Base-by-base conservation (phyloP, 225 moss, liverwort and hornwort species). In the Bryoerythrophyllum caledonicum region DNA sequence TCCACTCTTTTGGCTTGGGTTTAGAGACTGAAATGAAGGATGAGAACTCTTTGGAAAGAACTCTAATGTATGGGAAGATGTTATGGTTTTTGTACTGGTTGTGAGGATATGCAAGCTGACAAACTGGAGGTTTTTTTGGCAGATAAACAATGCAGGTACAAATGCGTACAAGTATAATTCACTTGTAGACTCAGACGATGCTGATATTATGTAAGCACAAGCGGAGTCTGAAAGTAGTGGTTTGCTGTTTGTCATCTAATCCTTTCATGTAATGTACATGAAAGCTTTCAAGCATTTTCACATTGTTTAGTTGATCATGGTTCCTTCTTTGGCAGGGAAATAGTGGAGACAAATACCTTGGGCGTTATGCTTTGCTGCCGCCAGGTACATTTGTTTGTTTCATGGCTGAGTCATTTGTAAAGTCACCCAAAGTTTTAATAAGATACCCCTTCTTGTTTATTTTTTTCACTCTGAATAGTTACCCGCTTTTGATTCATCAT, bases 81-180 rank as follows among this genome's bases (percentile, higher is more conserved):
- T n/a, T 54, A 6, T 41, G 53, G 54, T 63, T 59, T 66, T 65
- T 60, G 12, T 70, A 46, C 1, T n/a, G n/a, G 48, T 27, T 46
- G 28, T 65, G 40, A 64, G 19, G 52, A 54, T 4, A 63, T 48
- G 40, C n/a, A 34, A 78, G 73, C 78, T 82, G 76, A 85, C 32
- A 40, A 58, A 9, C n/a, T n/a, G n/a, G n/a, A n/a, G n/a, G n/a
- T n/a, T 75, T 72, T 68, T 67, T 4, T 62, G 40, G 8, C 93
- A 99, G 97, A 93, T 99, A 72, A 99, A 99, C 76, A 99, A 99
- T 81, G 99, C 99, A 10, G 99, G 95, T 40, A 93, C 99, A 67
- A 99, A 99, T 63, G 91, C 99, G 4, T 99, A 99, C 80, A 86
- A 90, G n/a, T 95, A 90, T 63, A 92, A 92, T 67, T 53, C 99